Base-by-base conservation (phyloP, 257 asterid genomes). In the Gentiana straminea region DNA sequence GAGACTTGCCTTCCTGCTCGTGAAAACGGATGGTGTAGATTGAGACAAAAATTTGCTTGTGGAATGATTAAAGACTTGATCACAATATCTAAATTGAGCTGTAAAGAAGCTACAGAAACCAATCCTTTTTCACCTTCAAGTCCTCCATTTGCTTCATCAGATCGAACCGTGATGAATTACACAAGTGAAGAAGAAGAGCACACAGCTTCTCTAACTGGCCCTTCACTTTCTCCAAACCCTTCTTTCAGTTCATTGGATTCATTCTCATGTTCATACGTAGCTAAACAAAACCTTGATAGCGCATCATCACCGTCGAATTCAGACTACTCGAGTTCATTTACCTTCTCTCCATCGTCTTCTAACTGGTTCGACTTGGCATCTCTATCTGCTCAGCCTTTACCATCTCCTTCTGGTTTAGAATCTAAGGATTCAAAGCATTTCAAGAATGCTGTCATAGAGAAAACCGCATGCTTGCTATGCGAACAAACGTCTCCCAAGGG, bases 331-430 rank as follows among this genome's bases (percentile, higher is more conserved):
- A 77, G 95, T 63, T 84, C 93, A 13, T 87, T 84, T 75, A 79
- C 86, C 61, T 79, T 82, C 73, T 87, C 95, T 1, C 98, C 95
- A 53, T 79, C 96, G 5, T 87, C 96, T 24, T 86, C 98, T 68
- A 79, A 84, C 74, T 84, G 84, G 89, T 87, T 95, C 7, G 92
- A 91, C 73, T 67, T 77, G 64, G 75, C 93, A 13, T 75, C 70
- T 65, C 64, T 70, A 36, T 77, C 98, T 35, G 79, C 93, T 60
- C 90, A 76, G 63, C 87, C 88, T 36, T 82, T 96, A 10, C 94
- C 86, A 49, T 66, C 70, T 12, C 94, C 86, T 51, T 41, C 46
- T 10, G 68, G 68, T 49, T 44, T 61, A 33, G 86, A 76, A 54
- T 57, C 66, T 4, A 68, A 55, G 35, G 72, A 81, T 68, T 51